A percentile compares a stretch with the other conserved stretches of the same genome.
Evolutionary conservation across 805 yeast genomes (phyloP).

Genomic region (Trichomonascus vanleenenianus): DNA sequence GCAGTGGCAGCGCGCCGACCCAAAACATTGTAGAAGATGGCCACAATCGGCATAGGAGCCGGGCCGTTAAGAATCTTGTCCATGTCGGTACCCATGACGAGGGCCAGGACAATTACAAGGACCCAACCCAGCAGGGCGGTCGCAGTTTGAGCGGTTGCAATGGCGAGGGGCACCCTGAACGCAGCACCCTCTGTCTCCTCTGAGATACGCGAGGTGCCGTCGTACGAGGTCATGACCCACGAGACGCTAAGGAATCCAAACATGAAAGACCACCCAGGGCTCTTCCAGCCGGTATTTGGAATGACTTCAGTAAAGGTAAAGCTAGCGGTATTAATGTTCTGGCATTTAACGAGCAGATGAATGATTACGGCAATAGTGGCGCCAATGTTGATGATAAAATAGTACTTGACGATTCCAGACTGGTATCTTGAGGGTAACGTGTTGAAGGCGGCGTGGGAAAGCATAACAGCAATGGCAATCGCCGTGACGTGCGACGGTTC

Average conservation of each 20-base stretch:
- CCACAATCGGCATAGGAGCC: conserved; percentile 68
- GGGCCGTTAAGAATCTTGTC: conserved; percentile 62
- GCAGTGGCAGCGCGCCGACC: conserved; percentile 8
- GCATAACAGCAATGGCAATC: conserved; percentile 32
- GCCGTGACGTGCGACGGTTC: conserved; percentile 2
- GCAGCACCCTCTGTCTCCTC: conserved; percentile 41
- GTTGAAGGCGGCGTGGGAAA: conserved; percentile 43
- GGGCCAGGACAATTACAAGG: conserved; percentile 3
- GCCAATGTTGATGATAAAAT: conserved; percentile 43
- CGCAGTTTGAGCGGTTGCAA: conserved; percentile 36
- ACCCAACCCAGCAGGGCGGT: conserved; percentile 7
- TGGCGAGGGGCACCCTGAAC: conserved; percentile 50
- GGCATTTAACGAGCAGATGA: conserved; percentile 48
- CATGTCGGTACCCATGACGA: conserved; percentile 37
- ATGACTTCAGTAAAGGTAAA: conserved; percentile 43
- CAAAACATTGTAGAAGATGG: conserved; percentile 51
- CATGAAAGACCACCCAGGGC: conserved; percentile 49
- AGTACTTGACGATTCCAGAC: conserved; percentile 42
- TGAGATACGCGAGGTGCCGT: conserved; percentile 6
- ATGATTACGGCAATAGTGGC: conserved; percentile 43
- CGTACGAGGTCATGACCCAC: conserved; percentile 9
- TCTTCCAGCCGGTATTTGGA: conserved; percentile 43
- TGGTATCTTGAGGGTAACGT: conserved; percentile 45
- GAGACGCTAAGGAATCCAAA: conserved; percentile 21
- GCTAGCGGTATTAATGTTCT: conserved; percentile 36